Evolutionary conservation across 805 yeast genomes (phyloP), one percentile per base, ranked within the genome.

Genomic region (Metschnikowia arizonensis): DNA sequence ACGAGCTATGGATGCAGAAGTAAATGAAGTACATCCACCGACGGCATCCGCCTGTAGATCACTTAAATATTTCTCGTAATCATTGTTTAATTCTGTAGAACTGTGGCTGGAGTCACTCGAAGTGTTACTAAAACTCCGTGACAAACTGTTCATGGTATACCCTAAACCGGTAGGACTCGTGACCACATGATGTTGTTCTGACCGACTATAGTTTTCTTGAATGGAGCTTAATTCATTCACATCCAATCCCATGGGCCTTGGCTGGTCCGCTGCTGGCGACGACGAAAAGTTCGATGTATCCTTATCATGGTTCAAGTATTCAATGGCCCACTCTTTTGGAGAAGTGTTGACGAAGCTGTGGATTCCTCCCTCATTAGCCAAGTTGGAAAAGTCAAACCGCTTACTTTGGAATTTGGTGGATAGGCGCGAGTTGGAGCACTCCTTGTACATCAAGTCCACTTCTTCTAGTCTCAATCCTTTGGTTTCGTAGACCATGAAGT

Each of bases 401-500:
- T 65, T 59, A 7, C 73, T 64, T 38, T 62, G 58, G 67, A 80
- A 82, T 24, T 63, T 59, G 10, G 64, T 51, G 0, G 88, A 81
- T 9, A 62, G 62, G 14, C 76, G 61, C 1, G 89, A 83, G 57
- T 61, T 74, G 33, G 74, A 65, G 54, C 90, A 82, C 29, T 72
- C 70, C 42, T 76, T 73, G 59, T 82, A 87, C 69, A 87, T 69
- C 50, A 80, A 86, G 66, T 88, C 90, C 43, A 88, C 82, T 54
- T 88, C 88, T 64, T 88, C 96, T 60, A 88, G 74, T 56, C 82
- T 79, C 42, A 87, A 69, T 0, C 95, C 95, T 56, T 79, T 83
- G 0, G 96, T 87, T 61, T 86, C 93, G 64, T 82, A 86, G 28
- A 85, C 87, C 45, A 76, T 69, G 42, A 84, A 77, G 61, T 82